These are phyloP conservation scores for Aspergillus sclerotioniger DNA, from an alignment of 495 filamentous ascomycete species.

Conservation along the genomic window DNA sequence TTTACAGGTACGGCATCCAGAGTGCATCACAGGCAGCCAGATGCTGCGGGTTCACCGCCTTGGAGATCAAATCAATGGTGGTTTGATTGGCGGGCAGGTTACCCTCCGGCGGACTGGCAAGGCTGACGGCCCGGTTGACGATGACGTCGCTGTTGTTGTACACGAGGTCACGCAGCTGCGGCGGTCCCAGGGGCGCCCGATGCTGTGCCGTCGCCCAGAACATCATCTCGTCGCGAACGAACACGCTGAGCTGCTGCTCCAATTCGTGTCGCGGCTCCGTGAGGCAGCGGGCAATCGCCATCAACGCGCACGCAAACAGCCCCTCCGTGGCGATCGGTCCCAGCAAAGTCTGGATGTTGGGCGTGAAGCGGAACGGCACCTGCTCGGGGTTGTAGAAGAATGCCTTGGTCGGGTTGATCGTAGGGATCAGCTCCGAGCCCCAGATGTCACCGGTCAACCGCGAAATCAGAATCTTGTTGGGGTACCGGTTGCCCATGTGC, in stretches of 20 bases:
- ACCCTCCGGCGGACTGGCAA: constrained; percentile 63
- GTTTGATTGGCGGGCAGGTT: constrained; percentile 93
- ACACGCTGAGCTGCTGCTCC: constrained; percentile 87
- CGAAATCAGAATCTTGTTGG: constrained; percentile 90
- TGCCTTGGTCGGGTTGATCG: constrained; percentile 74
- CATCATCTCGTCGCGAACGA: constrained; percentile 96
- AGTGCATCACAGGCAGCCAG: constrained; percentile 81
- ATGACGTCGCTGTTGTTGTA: constrained; percentile 85
- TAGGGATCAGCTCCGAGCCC: constrained; percentile 89
- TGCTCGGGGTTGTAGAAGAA: constrained; percentile 92
- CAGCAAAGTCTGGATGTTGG: constrained; percentile 92
- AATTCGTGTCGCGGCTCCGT: constrained; percentile 89
- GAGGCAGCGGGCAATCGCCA: constrained; percentile 93
- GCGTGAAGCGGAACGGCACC: constrained; percentile 95
- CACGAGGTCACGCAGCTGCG: constrained; percentile 79
- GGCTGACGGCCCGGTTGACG: constrained; percentile 79
- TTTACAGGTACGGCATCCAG: constrained; percentile 94
- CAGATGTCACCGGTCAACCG: constrained; percentile 89
- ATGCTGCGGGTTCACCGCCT: constrained; percentile 82
- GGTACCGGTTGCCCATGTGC: constrained; percentile 90
- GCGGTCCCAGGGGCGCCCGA: constrained; percentile 61
- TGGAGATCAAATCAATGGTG: constrained; percentile 84
- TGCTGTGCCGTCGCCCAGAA: constrained; percentile 91
- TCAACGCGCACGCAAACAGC: constrained; percentile 85
- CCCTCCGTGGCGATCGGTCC: constrained; percentile 94